Evolutionary conservation across 2,329 filamentous ascomycete species (phyloP), one percentile per base, ranked within the genome.

Genomic region (Ophiosphaerella narmari): DNA sequence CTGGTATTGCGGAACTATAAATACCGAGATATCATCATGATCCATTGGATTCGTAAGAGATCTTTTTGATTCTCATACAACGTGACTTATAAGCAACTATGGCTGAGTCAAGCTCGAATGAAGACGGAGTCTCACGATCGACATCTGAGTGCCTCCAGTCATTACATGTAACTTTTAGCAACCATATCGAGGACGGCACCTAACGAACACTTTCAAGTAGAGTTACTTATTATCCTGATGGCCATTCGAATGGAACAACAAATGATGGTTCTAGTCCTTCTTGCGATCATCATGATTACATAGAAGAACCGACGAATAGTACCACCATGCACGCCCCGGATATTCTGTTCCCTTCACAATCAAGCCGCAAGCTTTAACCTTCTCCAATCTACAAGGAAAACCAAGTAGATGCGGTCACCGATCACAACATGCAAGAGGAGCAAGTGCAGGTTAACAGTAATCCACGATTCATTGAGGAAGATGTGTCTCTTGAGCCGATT

Each of bases 191-290:
- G n/a, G 38, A 46, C 32, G 64, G 64, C 21, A 60, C 64, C 9
- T 43, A 57, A 21, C 55, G 64, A 13, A 71, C 62, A 24, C 43
- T 60, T 18, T 69, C 67, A 31, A 64, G 64, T 4, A 59, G 64
- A 21, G 62, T 67, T 40, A 68, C 67, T 8, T 68, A 70, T 34
- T 58, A 49, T 11, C 66, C 65, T 14, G 66, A 68, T 39, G 65
- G 66, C 8, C 60, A 64, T 29, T 29, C 29, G 13, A 16, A 36
- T 5, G 24, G 43, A 34, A 36, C 35, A 24, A 16, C 11, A 9
- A 29, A 14, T 21, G 11, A 26, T 12, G 29, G 36, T 11, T n/a
- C n/a, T 33, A 55, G 50, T 7, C 39, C 52, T 11, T 46, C 48
- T 34, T 51, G 43, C 36, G 43, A 46, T 16, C 43, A 46, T 42